phyloP scores from a whole-genome alignment of 2,329 filamentous ascomycete species.

The Massarina eburnea region DNA sequence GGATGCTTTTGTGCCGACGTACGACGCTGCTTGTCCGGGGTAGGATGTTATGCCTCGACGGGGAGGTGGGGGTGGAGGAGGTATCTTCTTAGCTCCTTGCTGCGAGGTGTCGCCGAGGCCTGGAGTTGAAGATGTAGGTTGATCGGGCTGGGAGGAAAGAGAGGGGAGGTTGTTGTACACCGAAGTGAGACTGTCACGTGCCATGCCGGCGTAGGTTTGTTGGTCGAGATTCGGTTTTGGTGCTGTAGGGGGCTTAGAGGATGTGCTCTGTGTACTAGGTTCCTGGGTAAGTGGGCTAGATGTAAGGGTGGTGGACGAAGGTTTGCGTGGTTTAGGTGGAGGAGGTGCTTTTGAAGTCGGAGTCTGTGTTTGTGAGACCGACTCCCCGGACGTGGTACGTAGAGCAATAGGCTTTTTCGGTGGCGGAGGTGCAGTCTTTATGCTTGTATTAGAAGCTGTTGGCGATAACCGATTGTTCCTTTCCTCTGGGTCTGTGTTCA shows the following conservation, averaged over 20 bases:
- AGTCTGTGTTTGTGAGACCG: constrained; percentile 14
- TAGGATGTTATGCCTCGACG: constrained; percentile 41
- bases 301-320: constrained; percentile 26
- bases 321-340: constrained; percentile 36
- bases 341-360: constrained; percentile 35
- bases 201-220: constrained; percentile 41
- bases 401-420: constrained; percentile 41
- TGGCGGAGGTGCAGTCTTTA: constrained; percentile 34
- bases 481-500: constrained; percentile 29
- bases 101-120: constrained; percentile 13
- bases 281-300: constrained; percentile 33
- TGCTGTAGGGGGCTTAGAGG: constrained; percentile 32
- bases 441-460: constrained; percentile 18
- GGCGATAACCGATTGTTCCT: constrained; percentile 17
- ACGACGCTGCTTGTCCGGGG: constrained; percentile 40
- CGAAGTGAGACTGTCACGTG: constrained; percentile 42
- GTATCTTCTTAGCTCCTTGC: constrained; percentile 16
- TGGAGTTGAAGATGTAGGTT: constrained; percentile 10
- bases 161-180: constrained; percentile 45
- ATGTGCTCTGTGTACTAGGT: constrained; percentile 22
- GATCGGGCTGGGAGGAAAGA: constrained; percentile 22
- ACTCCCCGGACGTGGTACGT: constrained; percentile 41
- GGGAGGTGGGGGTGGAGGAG: constrained; percentile 41
- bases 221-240: constrained; percentile 31
- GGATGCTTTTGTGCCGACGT: constrained; percentile 41